Evolutionary conservation across 2,329 filamentous ascomycete genomes (phyloP), one percentile per base, ranked within the genome.

Genomic region (Claviceps arundinis): DNA sequence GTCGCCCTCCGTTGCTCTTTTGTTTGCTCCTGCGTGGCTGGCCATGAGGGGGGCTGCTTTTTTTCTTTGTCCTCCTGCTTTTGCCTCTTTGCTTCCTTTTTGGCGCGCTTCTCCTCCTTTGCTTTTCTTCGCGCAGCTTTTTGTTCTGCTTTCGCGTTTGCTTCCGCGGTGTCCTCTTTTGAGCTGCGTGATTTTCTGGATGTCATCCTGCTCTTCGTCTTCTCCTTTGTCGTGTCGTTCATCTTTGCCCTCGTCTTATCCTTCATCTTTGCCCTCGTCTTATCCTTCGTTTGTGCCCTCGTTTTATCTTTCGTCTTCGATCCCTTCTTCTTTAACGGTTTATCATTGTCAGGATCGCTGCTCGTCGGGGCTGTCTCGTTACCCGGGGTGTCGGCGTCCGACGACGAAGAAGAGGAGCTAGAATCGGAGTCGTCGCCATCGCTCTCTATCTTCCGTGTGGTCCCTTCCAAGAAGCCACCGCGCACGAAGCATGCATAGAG

Each of bases 401-500:
- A 57, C 5, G 51, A 37, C 6, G 40, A 37, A 14, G 60, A 61
- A 1, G 62, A 62, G 8, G 30, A 48, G 11, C 1, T 30, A 13
- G 22, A n/a, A 11, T 19, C 13, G 14, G 19, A 48, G 4, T 37
- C 37, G 2, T 59, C 54, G 7, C 56, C 60, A 34, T 60, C 55
- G 54, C 59, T 48, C 9, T 62, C 50, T 13, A 59, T 58, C 14
- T 61, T 61, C 37, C 3, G 19, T 6, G 88, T 67, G 2, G 89
- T 94, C 2, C 90, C 89, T 42, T 80, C 73, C 52, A 97, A 73
- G 22, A 81, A 73, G 51, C 89, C 86, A 8, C 93, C 93, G 56
- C 79, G 81, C 24, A 97, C 88, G 64, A 98, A 97, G 49, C 82
- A 84, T 8, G 83, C 79, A 64, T 95, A 95, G 7, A 97, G 72